phyloP scores from a whole-genome alignment of 1,284 basidiomycete genomes.

The Cutaneotrichosporon cavernicola region DNA sequence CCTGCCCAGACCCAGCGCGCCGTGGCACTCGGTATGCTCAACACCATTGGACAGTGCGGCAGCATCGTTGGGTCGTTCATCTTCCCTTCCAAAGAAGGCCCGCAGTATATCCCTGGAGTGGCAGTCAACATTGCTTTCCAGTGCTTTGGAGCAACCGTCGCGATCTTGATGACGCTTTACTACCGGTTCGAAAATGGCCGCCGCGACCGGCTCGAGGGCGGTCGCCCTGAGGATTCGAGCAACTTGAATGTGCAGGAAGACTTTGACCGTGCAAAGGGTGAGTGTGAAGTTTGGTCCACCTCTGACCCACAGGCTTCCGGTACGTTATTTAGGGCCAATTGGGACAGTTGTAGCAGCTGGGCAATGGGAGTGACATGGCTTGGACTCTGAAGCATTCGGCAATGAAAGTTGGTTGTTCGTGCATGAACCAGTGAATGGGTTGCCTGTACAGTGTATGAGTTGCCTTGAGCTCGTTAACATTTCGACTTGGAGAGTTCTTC shows the following conservation, averaged over 20 bases:
- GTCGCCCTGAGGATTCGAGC: too few relatives aligned
- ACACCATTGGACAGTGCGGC: conserved; percentile 29
- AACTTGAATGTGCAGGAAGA: background rate
- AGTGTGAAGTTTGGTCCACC: background rate
- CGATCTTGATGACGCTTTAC: conserved; percentile 45
- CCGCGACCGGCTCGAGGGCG: conserved; percentile 50
- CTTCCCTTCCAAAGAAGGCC: conserved; percentile 51
- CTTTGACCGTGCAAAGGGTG: background rate
- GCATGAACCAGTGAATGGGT: too few relatives aligned
- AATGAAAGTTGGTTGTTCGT: too few relatives aligned
- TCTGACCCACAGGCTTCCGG: conserved; percentile 4
- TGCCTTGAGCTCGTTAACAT: too few relatives aligned
- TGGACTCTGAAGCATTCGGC: too few relatives aligned
- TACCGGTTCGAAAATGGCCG: conserved; percentile 50
- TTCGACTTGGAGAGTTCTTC: too few relatives aligned
- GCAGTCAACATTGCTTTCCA: conserved; percentile 53
- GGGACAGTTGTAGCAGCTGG: too few relatives aligned
- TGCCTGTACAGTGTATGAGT: too few relatives aligned
- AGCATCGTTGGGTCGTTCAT: conserved; percentile 40
- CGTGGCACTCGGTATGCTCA: conserved; percentile 53
- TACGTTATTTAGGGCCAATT: background rate
- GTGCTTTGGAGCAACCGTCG: conserved; percentile 43
- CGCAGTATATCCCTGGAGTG: conserved; percentile 50
- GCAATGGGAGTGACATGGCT: too few relatives aligned
- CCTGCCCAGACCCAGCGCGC: conserved; percentile 50